phyloP scores from a whole-genome alignment of 1,139 yeast species.

The Candida labiduridarum region DNA sequence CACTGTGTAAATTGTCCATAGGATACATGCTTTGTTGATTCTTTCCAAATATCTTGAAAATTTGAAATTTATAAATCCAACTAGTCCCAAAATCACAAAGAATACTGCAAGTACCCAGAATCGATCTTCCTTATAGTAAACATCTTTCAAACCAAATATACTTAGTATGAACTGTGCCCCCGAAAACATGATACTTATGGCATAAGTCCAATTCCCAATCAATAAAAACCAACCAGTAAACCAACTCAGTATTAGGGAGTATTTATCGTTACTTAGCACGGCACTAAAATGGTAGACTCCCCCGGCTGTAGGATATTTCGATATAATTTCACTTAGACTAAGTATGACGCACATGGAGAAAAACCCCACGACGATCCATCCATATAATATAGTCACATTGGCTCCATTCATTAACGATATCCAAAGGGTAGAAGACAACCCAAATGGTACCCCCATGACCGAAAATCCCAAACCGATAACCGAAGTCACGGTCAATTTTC shows the following conservation, averaged over 20 bases:
- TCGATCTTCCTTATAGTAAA: slow-evolving; percentile 58
- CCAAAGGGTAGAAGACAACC: slow-evolving; percentile 69
- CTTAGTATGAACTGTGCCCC: slow-evolving; percentile 74
- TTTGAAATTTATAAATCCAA: slow-evolving; percentile 63
- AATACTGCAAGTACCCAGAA: slow-evolving; percentile 59
- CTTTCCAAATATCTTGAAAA: slow-evolving; percentile 61
- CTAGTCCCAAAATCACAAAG: slow-evolving; percentile 54
- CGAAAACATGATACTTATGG: slow-evolving; percentile 70
- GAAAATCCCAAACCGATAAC: slow-evolving; percentile 76
- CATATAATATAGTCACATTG: slow-evolving; percentile 69
- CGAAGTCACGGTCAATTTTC: slow-evolving; percentile 66
- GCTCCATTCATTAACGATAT: slow-evolving; percentile 74
- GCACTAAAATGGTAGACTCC: slow-evolving; percentile 79
- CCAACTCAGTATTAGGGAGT: slow-evolving; percentile 64
- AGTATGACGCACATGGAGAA: slow-evolving; percentile 64
- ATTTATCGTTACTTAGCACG: slow-evolving; percentile 58
- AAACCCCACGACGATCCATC: slow-evolving; percentile 66
- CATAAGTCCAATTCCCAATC: slow-evolving; percentile 77
- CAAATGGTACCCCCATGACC: slow-evolving; percentile 78
- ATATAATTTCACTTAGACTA: slow-evolving; percentile 70
- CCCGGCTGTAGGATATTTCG: slow-evolving; percentile 75
- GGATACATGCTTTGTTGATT: slow-evolving; percentile 66
- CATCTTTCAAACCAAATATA: slow-evolving; percentile 61
- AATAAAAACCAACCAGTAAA: slow-evolving; percentile 75
- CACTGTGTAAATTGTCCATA: slow-evolving; percentile 77